A percentile compares a stretch with the other conserved stretches of the same genome.
phyloP scores from a whole-genome alignment of 345 rosid species.

The Bretschneidera sinensis region DNA sequence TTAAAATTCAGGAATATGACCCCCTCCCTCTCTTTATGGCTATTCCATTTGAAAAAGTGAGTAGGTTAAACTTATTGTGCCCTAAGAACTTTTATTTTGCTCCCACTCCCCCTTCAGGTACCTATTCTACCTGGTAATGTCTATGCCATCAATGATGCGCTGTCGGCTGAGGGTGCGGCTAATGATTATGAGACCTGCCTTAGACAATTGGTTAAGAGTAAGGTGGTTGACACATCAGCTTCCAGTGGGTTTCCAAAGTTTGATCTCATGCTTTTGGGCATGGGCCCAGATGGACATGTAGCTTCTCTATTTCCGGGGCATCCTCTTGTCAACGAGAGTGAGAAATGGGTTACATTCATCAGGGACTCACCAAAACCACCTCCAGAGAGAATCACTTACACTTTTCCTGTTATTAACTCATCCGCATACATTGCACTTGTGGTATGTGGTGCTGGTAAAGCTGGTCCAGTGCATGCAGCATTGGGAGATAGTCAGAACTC shows the following conservation, averaged over 20 bases:
- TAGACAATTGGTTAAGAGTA: conserved; percentile 43
- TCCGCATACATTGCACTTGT: conserved; percentile 68
- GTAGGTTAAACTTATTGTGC: too few species aligned
- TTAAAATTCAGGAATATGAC: too few species aligned
- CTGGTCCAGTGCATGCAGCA: conserved; percentile 48
- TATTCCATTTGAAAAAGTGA: too few species aligned
- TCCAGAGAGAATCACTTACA: conserved; percentile 71
- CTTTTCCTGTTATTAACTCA: conserved; percentile 83
- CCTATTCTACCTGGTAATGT: conserved; percentile 62
- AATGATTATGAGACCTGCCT: conserved; percentile 77
- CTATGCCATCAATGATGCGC: conserved; percentile 67
- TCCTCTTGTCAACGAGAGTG: conserved; percentile 48
- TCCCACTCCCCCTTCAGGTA: too few species aligned
- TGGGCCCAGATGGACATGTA: conserved; percentile 90
- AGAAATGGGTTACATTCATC: conserved; percentile 72
- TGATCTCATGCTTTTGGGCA: conserved; percentile 79
- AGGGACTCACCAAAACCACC: conserved; percentile 87
- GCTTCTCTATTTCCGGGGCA: conserved; percentile 86
- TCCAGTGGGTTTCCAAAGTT: conserved; percentile 67
- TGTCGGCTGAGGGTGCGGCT: conserved; percentile 79
- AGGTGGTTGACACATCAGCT: conserved; percentile 37
- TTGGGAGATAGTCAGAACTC: conserved; percentile 35
- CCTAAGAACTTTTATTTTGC: too few species aligned
- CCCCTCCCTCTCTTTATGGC: too few species aligned
- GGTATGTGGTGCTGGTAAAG: conserved; percentile 65